Evolutionary conservation across 768 basidiomycete species (phyloP), one percentile per base, ranked within the genome.

Genomic region (Amanita pseudoporphyria): DNA sequence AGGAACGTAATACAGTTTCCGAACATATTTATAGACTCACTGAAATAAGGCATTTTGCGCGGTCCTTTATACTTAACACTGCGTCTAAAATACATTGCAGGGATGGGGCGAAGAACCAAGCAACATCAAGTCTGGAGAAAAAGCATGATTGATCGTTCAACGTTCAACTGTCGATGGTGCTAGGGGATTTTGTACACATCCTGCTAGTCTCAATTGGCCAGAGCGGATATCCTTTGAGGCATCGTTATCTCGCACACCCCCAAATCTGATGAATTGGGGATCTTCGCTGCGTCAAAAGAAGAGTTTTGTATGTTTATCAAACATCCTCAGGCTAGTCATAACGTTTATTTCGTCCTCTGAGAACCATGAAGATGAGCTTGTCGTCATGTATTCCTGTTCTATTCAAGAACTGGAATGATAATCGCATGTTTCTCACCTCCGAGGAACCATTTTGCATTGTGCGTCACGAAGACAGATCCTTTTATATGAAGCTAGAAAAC

Each of bases 381-480:
- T n/a, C n/a, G 19, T 13, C 19, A 22, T 12, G 5, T 40, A 32
- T 13, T 35, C 21, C 14, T 31, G 7, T 12, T 24, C 19, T 7
- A 46, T 7, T 16, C 6, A n/a, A 12, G 30, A 26, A 12, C 13
- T 13, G 18, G 18, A 41, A n/a, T 18, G 36, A 24, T 14, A 13
- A 30, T 30, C 13, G 9, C 10, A 9, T 36, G 47, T 14, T 45
- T 30, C 50, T 40, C 47, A 72, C 72, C 54, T 57, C 56, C 19
- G 12, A 73, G 58, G 52, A 64, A 62, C 18, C 52, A 31, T 9
- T 53, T 51, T 22, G 69, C 71, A 2, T 66, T 64, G 32, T 52
- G 58, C 9, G 65, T 71, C 13, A 74, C 69, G 43, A 69, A 73
- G 9, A 70, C 58, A 1, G 72, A 71, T 18, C 72, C 72, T 47